These are phyloP conservation scores for Emergomyces africanus DNA, from an alignment of 2,329 filamentous ascomycete genomes.

Conservation along the genomic window DNA sequence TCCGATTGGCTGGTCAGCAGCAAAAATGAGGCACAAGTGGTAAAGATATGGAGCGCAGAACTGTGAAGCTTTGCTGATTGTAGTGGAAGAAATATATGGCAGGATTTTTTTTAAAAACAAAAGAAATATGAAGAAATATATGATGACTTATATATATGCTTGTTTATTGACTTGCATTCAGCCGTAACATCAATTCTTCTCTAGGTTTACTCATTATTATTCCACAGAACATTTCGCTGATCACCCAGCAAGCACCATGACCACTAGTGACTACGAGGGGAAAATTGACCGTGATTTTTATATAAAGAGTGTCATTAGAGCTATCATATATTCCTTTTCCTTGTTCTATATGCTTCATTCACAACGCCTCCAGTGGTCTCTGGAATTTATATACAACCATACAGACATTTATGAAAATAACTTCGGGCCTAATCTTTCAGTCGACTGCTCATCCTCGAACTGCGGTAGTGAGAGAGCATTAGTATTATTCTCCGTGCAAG, in stretches of 20 bases:
- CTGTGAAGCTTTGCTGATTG: neutral
- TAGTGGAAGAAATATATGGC: neutral
- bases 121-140: neutral
- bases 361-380: neutral
- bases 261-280: neutral
- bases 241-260: neutral
- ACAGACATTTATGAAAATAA: slow-evolving; percentile 2
- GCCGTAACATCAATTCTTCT: neutral
- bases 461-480: slow-evolving; percentile 11
- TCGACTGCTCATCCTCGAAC: slow-evolving; percentile 27
- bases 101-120: neutral
- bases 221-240: neutral
- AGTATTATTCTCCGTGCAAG: neutral
- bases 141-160: neutral
- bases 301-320: neutral
- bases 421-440: neutral
- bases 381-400: neutral
- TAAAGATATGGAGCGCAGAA: neutral
- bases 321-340: neutral
- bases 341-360: neutral
- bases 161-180: neutral
- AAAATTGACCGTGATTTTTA: neutral
- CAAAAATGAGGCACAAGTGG: neutral
- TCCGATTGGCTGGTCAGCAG: neutral
- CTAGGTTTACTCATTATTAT: neutral